These are phyloP conservation scores for Rhamnella rubrinervis DNA, from an alignment of 331 rosid species.

Conservation along the genomic window DNA sequence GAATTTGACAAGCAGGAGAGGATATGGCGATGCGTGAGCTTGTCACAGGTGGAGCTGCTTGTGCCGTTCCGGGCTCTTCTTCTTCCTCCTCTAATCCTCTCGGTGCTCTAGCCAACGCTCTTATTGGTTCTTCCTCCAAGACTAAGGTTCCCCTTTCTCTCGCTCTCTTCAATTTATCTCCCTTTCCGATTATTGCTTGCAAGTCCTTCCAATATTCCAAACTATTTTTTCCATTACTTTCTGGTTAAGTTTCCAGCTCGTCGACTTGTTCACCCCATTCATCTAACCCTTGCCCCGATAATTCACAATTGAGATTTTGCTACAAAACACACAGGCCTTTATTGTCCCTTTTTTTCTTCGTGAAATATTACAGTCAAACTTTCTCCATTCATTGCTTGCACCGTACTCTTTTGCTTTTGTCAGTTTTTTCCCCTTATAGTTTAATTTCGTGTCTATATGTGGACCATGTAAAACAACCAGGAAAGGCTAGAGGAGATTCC, in stretches of 20 bases:
- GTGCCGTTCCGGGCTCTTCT: constrained; percentile 63
- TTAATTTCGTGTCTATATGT: neutral
- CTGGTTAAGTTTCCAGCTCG: neutral
- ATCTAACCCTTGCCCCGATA: too few relatives aligned
- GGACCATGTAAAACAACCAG: constrained; percentile 22
- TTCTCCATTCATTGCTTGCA: neutral
- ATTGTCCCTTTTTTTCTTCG: too few relatives aligned
- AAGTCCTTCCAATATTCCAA: neutral
- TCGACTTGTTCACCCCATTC: neutral
- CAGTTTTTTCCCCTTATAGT: neutral
- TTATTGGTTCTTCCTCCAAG: constrained; percentile 61
- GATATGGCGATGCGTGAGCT: constrained; percentile 76
- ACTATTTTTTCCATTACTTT: neutral
- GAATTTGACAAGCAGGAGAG: neutral
- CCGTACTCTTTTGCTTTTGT: neutral
- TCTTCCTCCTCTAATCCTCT: constrained; percentile 65
- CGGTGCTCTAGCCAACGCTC: constrained; percentile 67
- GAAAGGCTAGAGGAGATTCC: constrained; percentile 91
- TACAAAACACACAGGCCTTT: too few relatives aligned
- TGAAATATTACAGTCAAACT: neutral
- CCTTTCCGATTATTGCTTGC: neutral
- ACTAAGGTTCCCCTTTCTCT: constrained; percentile 35
- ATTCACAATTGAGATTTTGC: neutral
- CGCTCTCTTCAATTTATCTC: neutral
- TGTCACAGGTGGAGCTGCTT: constrained; percentile 60